A percentile compares a stretch with the other conserved stretches of the same genome.
Conservation (phyloP, 768 basidiomycete species). For the Podaxis pistillaris region DNA sequence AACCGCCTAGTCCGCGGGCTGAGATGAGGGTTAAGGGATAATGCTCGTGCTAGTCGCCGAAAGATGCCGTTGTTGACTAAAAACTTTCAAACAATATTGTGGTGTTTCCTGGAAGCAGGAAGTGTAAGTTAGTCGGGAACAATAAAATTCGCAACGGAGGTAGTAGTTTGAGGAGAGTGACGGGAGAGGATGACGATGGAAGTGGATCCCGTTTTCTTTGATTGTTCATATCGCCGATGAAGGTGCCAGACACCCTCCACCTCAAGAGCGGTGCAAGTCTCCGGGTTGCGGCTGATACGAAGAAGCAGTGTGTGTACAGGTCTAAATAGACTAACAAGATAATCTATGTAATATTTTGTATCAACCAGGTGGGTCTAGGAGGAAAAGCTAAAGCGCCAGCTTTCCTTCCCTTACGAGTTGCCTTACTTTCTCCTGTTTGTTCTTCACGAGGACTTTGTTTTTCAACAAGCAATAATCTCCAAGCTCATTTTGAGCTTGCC, state of each 20-base stretch:
- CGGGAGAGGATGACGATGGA: constrained; percentile 40
- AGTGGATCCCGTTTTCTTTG: constrained; percentile 21
- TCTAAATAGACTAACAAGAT: not conserved
- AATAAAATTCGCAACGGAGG: constrained; percentile 48
- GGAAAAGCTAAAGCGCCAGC: not conserved
- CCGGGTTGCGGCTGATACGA: not conserved
- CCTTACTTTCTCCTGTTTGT: constrained; percentile 32
- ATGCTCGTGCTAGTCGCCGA: constrained; percentile 7
- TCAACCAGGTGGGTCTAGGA: not conserved
- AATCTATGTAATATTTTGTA: not conserved
- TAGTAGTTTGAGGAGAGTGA: constrained; percentile 33
- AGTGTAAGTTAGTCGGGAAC: constrained; percentile 34
- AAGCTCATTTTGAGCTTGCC: constrained; percentile 70
- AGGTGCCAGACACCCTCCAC: not conserved
- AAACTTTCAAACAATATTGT: constrained; percentile 41
- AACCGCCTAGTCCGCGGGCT: constrained; percentile 9
- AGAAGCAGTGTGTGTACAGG: not conserved
- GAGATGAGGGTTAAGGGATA: not conserved
- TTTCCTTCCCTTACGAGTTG: constrained; percentile 13
- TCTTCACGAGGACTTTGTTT: constrained; percentile 44
- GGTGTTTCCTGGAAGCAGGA: constrained; percentile 49
- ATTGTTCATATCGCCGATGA: constrained; percentile 13
- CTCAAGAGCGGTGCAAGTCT: not conserved
- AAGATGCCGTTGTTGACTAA: constrained; percentile 16
- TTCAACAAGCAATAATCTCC: constrained; percentile 91